Percentiles rank a stretch among this genome's conserved stretches.
Conservation (phyloP, 768 basidiomycete genomes). For the Podaxis sp. region DNA sequence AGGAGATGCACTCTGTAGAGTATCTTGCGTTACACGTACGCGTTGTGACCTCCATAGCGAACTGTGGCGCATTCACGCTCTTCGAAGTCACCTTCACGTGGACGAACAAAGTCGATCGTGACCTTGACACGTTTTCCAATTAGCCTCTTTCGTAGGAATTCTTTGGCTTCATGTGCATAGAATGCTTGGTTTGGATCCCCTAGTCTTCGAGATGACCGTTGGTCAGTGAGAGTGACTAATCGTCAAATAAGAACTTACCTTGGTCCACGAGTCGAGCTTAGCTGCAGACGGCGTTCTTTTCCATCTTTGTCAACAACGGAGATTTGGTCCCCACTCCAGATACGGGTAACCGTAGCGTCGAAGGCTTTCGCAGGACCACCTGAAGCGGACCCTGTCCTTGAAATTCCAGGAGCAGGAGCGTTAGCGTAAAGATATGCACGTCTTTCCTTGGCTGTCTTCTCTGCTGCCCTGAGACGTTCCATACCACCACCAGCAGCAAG, state of each 20-base stretch:
- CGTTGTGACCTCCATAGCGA: conserved; percentile 77
- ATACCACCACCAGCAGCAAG: conserved; percentile 81
- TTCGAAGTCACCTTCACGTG: conserved; percentile 90
- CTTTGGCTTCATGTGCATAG: conserved; percentile 90
- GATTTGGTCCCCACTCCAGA: conserved; percentile 93
- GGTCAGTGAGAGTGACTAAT: not conserved
- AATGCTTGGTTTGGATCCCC: conserved; percentile 84
- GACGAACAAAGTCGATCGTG: conserved; percentile 88
- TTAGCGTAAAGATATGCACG: conserved; percentile 70
- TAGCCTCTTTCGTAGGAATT: conserved; percentile 88
- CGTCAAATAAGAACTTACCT: conserved; percentile 45
- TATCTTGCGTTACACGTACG: conserved; percentile 47
- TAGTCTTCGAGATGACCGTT: conserved; percentile 43
- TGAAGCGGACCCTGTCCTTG: conserved; percentile 46
- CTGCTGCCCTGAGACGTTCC: conserved; percentile 84
- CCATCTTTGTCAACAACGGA: conserved; percentile 75
- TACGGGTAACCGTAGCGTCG: conserved; percentile 79
- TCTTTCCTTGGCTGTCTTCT: conserved; percentile 78
- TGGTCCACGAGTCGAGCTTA: conserved; percentile 87
- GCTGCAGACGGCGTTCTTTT: conserved; percentile 80
- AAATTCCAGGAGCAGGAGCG: conserved; percentile 32
- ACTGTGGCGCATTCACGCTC: conserved; percentile 92
- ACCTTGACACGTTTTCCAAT: conserved; percentile 88
- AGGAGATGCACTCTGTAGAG: not conserved
- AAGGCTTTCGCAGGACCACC: conserved; percentile 56